These are phyloP conservation scores for Auricularia heimuer DNA, from an alignment of 768 basidiomycete genomes.

Conservation along the genomic window DNA sequence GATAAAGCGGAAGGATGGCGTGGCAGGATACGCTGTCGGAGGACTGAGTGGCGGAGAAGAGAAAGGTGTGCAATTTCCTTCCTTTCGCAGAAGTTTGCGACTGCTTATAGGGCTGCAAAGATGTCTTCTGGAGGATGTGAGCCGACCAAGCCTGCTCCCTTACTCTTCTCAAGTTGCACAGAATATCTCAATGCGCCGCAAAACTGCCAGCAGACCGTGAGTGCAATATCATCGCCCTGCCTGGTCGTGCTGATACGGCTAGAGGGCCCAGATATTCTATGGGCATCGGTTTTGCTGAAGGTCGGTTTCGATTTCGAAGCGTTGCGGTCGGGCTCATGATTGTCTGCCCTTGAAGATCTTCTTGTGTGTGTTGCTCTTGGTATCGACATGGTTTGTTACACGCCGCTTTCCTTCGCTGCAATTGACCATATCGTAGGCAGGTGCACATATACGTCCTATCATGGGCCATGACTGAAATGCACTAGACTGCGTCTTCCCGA, in stretches of 20 bases:
- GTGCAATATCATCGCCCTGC: slow-evolving; percentile 18
- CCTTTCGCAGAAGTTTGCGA: background rate
- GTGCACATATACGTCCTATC: background rate
- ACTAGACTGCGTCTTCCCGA: slow-evolving; percentile 93
- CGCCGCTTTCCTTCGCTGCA: background rate
- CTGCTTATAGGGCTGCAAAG: slow-evolving; percentile 25
- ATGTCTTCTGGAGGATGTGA: slow-evolving; percentile 79
- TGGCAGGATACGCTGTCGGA: slow-evolving; percentile 88
- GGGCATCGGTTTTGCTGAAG: slow-evolving; percentile 91
- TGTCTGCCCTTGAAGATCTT: slow-evolving; percentile 42
- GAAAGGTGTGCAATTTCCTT: slow-evolving; percentile 46
- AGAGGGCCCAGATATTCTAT: slow-evolving; percentile 83
- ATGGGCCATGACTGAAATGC: slow-evolving; percentile 17
- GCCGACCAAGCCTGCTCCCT: slow-evolving; percentile 12
- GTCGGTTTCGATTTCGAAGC: slow-evolving; percentile 23
- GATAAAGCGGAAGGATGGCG: slow-evolving; percentile 60
- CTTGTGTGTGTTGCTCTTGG: slow-evolving; percentile 88
- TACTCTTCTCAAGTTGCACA: slow-evolving; percentile 9
- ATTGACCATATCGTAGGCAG: background rate
- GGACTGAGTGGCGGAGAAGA: slow-evolving; percentile 83
- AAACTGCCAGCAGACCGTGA: slow-evolving; percentile 68
- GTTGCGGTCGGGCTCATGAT: no score
- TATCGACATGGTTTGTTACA: slow-evolving; percentile 66
- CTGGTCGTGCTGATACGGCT: background rate
- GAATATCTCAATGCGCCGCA: slow-evolving; percentile 74